These are phyloP conservation scores for Paspalum notatum DNA, from an alignment of 176 grass and related monocot species.

Conservation along the genomic window DNA sequence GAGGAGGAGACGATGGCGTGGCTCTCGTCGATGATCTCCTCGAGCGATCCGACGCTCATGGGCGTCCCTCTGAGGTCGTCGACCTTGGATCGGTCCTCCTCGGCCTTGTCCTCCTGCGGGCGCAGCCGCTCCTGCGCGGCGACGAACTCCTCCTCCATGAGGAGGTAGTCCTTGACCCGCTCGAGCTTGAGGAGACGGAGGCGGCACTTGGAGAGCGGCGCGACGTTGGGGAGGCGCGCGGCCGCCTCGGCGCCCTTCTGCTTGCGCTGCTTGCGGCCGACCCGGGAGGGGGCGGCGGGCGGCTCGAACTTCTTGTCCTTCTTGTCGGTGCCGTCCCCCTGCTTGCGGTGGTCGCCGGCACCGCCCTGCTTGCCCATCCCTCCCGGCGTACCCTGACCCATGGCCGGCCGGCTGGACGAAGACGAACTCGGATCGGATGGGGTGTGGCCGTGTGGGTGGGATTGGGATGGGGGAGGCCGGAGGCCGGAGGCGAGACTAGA, in stretches of 20 bases:
- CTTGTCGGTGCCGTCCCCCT: conserved; percentile 67
- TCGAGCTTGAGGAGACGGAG: conserved; percentile 89
- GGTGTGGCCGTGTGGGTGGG: too few species aligned
- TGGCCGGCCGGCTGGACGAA: conserved; percentile 11
- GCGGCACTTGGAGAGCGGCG: conserved; percentile 84
- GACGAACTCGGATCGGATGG: conserved; percentile 21
- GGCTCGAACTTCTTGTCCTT: conserved; percentile 82
- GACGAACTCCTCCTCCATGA: conserved; percentile 96
- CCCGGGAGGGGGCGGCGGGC: conserved; percentile 75
- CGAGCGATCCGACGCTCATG: conserved; percentile 89
- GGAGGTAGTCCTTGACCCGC: conserved; percentile 90
- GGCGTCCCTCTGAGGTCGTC: conserved; percentile 82
- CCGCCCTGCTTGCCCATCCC: conserved; percentile 37
- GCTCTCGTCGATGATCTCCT: conserved; percentile 93
- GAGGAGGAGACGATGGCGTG: conserved; percentile 85
- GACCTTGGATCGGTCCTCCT: conserved; percentile 90
- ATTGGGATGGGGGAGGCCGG: too few species aligned
- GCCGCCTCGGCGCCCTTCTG: conserved; percentile 86
- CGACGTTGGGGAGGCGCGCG: conserved; percentile 69
- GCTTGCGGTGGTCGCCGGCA: conserved; percentile 47
- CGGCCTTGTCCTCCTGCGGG: conserved; percentile 80
- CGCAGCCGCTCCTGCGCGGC: conserved; percentile 82
- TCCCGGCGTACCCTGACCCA: conserved; percentile 76
- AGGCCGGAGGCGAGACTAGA: too few species aligned
- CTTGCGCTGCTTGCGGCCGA: conserved; percentile 80